These are phyloP conservation scores for Daldinia caldariorum DNA, from an alignment of 495 filamentous ascomycete genomes.

Conservation along the genomic window DNA sequence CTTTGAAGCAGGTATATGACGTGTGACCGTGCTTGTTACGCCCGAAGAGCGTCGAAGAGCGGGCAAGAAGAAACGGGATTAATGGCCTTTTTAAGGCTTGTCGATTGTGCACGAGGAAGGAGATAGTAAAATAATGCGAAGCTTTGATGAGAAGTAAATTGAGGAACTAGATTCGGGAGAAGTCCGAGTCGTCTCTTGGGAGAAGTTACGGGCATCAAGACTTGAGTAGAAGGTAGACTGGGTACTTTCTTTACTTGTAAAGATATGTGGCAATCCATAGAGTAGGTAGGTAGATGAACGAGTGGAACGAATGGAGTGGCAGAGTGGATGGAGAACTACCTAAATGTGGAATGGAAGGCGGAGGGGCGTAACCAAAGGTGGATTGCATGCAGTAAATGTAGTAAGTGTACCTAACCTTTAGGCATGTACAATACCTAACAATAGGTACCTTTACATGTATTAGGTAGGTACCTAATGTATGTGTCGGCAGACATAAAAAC, in stretches of 20 bases:
- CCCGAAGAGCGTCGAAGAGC: constrained; percentile 7
- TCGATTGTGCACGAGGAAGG: constrained; percentile 10
- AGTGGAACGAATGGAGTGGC: constrained; percentile 12
- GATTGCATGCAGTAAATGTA: background rate
- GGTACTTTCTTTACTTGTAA: constrained; percentile 17
- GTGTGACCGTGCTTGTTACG: constrained; percentile 16
- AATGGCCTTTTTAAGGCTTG: background rate
- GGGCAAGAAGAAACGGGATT: constrained; percentile 5
- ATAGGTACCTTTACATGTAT: too few relatives aligned
- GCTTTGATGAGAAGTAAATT: constrained; percentile 10
- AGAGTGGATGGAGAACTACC: too few relatives aligned
- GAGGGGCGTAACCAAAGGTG: constrained; percentile 1
- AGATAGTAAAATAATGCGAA: constrained; percentile 29
- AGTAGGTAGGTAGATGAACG: constrained; percentile 4
- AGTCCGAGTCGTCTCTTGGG: constrained; percentile 4
- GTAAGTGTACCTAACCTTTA: too few relatives aligned
- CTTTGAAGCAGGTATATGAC: constrained; percentile 35
- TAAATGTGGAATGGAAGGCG: constrained; percentile 21
- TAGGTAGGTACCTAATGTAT: background rate
- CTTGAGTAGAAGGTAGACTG: constrained; percentile 5
- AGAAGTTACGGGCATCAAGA: constrained; percentile 1
- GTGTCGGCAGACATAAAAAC: background rate
- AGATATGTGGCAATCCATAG: constrained; percentile 41
- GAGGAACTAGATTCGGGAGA: constrained; percentile 7
- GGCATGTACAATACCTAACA: too few relatives aligned